Percentiles rank a stretch among this genome's conserved stretches.
Conservation (phyloP, 345 rosid species). For the Eucalyptus cladocalyx region DNA sequence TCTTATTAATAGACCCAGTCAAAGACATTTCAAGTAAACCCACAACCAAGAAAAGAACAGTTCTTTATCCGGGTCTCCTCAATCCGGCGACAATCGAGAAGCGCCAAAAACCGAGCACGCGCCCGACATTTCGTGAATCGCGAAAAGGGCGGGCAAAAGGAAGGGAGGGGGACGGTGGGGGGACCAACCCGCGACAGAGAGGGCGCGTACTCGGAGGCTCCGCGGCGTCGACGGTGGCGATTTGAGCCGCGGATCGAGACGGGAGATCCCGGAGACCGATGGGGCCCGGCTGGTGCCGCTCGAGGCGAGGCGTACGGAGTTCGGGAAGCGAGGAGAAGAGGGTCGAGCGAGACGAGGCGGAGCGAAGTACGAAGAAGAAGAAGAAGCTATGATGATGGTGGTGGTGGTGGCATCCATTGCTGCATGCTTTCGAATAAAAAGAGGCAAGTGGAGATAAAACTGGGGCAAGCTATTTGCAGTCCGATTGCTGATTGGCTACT, state of each 20-base stretch:
- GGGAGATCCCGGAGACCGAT: background rate
- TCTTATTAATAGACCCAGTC: background rate
- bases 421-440: background rate
- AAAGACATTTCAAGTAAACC: background rate
- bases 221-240: background rate
- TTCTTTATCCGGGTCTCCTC: background rate
- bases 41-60: background rate
- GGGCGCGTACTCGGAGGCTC: background rate
- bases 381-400: background rate
- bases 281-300: background rate
- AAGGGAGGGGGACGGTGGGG: background rate
- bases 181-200: background rate
- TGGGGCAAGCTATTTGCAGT: background rate
- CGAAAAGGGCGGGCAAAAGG: background rate
- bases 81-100: background rate
- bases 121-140: background rate
- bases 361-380: background rate
- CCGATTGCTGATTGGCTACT: background rate
- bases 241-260: background rate
- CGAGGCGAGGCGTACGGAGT: background rate
- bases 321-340: background rate
- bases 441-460: background rate
- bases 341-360: background rate
- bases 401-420: background rate
- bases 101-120: background rate